A percentile compares a stretch with the other conserved stretches of the same genome.
phyloP scores from a whole-genome alignment of 371 early-diverging fungal genomes.

The Mucor irregularis region DNA sequence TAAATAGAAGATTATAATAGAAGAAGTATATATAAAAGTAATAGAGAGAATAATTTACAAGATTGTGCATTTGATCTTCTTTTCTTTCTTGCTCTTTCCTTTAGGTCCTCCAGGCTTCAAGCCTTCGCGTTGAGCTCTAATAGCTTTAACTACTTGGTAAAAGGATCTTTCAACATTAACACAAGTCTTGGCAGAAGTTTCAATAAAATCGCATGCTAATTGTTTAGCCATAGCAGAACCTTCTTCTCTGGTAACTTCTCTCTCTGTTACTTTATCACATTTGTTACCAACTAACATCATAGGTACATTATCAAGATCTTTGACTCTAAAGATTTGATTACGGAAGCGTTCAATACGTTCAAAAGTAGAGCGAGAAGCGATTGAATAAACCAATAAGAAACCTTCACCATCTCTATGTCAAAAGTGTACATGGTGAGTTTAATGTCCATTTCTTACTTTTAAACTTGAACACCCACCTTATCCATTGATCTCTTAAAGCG shows the following conservation, averaged over 20 bases:
- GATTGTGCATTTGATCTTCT: slow-evolving; percentile 38
- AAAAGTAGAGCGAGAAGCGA: slow-evolving; percentile 81
- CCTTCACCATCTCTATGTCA: slow-evolving; percentile 79
- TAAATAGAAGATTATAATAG: neutral
- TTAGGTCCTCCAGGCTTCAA: slow-evolving; percentile 25
- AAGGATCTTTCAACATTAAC: slow-evolving; percentile 77
- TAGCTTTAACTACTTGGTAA: slow-evolving; percentile 59
- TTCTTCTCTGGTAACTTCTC: slow-evolving; percentile 76
- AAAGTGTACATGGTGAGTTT: neutral
- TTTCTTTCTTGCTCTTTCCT: slow-evolving; percentile 35
- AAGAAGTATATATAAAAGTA: neutral
- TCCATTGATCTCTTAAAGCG: slow-evolving; percentile 94
- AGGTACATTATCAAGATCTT: slow-evolving; percentile 79
- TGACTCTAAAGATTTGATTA: slow-evolving; percentile 82
- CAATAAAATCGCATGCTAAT: slow-evolving; percentile 72
- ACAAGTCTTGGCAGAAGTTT: slow-evolving; percentile 84
- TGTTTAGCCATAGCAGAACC: slow-evolving; percentile 72
- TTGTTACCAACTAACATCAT: slow-evolving; percentile 93
- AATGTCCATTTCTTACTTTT: neutral
- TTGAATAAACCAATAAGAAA: slow-evolving; percentile 85
- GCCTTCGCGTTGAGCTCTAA: slow-evolving; percentile 51
- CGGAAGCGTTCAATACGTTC: slow-evolving; percentile 78
- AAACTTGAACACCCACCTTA: slow-evolving; percentile 40
- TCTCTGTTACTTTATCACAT: slow-evolving; percentile 75
- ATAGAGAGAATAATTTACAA: slow-evolving; percentile 22